Base-by-base conservation (phyloP, 2,329 filamentous ascomycete genomes). In the Talaromyces verruculosus region DNA sequence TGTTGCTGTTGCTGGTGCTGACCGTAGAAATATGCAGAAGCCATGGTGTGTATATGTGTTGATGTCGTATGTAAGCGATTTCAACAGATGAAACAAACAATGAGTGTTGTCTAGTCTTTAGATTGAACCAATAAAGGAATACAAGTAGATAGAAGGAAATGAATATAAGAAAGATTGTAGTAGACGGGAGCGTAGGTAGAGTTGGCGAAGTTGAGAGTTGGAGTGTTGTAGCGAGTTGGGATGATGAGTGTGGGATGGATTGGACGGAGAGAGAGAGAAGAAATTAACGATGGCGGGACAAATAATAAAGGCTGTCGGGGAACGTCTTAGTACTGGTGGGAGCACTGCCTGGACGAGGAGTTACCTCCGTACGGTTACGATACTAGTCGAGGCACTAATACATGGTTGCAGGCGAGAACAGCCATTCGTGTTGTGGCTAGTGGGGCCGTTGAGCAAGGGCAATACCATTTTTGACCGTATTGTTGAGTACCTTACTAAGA, bases 21-120 rank as follows among this genome's bases (percentile, higher is more conserved):
- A 68, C 74, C 72, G 73, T 82, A 82, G 74, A 80, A 82, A 69
- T 78, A 82, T 39, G 69, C 70, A 75, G 74, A 69, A 63, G 65
- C 65, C 68, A 69, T 72, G 65, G 68, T 64, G 37, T 43, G 8
- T 39, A 19, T 45, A 6, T 7, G 22, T 41, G 13, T 61, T 35
- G 5, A 13, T 41, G 39, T 47, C 25, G 35, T 57, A 19, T 57
- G 6, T 30, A n/a, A 19, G 6, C 17, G 37, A 49, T 28, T 33
- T 47, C 39, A 43, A 43, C 25, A n/a, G 47, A 41, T 10, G 22
- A 58, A 59, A 37, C 39, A 58, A 43, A 58, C 47, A 60, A 60
- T 60, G 57, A 60, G 19, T 13, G 57, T 39, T 37, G 53, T 57
- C 53, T 57, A 39, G 33, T 57, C 51, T 55, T 39, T 57, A 2